phyloP scores from a whole-genome alignment of 2,329 filamentous ascomycete species.

The Pseudogymnoascus sp. region DNA sequence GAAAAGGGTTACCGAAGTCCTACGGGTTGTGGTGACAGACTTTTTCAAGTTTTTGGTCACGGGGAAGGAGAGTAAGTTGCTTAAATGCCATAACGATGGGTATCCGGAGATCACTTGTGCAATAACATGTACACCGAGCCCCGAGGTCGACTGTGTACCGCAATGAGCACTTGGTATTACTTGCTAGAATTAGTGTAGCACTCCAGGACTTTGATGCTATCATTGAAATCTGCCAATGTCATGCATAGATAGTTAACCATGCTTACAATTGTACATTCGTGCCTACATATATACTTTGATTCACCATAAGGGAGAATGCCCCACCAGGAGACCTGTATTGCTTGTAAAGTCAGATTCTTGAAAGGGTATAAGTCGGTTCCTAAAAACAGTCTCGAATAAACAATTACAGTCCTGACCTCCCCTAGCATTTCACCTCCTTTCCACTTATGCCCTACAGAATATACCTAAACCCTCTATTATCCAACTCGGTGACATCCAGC shows the following conservation, averaged over 20 bases:
- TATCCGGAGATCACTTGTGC: slow-evolving; percentile 23
- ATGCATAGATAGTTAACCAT: too few species aligned
- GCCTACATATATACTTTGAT: too few species aligned
- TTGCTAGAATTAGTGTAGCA: too few species aligned
- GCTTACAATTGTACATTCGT: too few species aligned
- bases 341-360: not conserved
- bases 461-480: slow-evolving; percentile 50
- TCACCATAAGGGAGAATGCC: too few species aligned
- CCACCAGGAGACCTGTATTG: too few species aligned
- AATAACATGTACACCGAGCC: not conserved
- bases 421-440: not conserved
- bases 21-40: slow-evolving; percentile 27
- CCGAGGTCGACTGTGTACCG: too few species aligned
- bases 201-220: too few species aligned
- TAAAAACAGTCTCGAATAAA: not conserved
- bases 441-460: slow-evolving; percentile 33
- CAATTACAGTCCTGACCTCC: not conserved
- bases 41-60: slow-evolving; percentile 30
- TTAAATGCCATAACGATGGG: slow-evolving; percentile 14
- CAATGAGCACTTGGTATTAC: too few species aligned
- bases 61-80: slow-evolving; percentile 14
- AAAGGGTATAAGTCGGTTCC: not conserved
- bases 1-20: slow-evolving; percentile 25
- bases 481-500: slow-evolving; percentile 50
- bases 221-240: too few species aligned